Conservation (phyloP, 2,329 filamentous ascomycete species). For the Phyllosticta citriasiana region DNA sequence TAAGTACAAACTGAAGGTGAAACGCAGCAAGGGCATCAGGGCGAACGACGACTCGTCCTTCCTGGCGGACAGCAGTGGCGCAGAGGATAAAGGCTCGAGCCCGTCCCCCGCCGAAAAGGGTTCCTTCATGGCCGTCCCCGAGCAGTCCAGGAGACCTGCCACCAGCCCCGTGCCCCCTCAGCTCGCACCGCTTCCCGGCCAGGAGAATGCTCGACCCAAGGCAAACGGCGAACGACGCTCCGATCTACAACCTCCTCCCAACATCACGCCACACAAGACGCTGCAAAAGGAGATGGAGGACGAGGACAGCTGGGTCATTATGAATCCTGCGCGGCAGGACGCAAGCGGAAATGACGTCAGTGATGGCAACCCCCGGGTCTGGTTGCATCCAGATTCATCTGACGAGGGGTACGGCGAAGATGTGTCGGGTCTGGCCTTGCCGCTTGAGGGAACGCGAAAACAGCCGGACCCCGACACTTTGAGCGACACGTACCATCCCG, state of each 20-base stretch:
- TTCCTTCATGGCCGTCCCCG: constrained; percentile 12
- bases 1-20: constrained; percentile 33
- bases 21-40: constrained; percentile 17
- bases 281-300: constrained; percentile 14
- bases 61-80: constrained; percentile 45
- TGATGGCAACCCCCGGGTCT: constrained; percentile 25
- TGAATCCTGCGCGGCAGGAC: constrained; percentile 17
- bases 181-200: constrained; percentile 12
- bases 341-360: constrained; percentile 13
- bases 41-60: constrained; percentile 36
- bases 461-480: constrained; percentile 29
- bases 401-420: constrained; percentile 23
- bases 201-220: constrained; percentile 16
- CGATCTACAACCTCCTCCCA: constrained; percentile 8
- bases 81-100: constrained; percentile 32
- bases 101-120: not conserved
- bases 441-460: constrained; percentile 27
- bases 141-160: constrained; percentile 21
- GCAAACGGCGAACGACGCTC: constrained; percentile 19
- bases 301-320: constrained; percentile 30
- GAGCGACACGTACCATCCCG: constrained; percentile 36
- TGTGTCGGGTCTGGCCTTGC: constrained; percentile 24
- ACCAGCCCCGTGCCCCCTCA: constrained; percentile 22
- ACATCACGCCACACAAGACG: constrained; percentile 12
- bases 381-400: constrained; percentile 29